Conservation (phyloP, 306 rosid genomes). For the Glycyrrhiza uralensis region DNA sequence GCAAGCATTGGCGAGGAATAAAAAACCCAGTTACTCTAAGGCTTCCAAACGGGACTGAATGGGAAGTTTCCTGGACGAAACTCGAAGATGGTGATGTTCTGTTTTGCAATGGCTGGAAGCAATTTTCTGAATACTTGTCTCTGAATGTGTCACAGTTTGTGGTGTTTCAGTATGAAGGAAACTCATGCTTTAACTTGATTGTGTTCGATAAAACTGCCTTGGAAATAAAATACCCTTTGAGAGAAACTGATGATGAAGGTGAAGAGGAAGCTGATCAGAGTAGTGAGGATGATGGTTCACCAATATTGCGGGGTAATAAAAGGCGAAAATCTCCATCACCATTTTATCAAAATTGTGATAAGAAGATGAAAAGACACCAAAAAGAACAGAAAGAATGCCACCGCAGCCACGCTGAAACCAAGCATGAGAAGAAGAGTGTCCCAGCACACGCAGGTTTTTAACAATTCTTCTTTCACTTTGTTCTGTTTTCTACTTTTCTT, state of each 20-base stretch:
- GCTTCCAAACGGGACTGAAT: slow-evolving; percentile 28
- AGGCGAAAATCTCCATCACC: background rate
- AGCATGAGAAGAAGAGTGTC: background rate
- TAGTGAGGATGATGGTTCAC: too few relatives aligned
- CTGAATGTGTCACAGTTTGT: slow-evolving; percentile 11
- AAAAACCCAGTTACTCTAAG: background rate
- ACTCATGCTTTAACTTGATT: background rate
- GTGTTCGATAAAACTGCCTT: background rate
- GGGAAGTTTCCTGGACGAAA: slow-evolving; percentile 12
- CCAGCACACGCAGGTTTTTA: too few relatives aligned
- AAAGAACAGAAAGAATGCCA: background rate
- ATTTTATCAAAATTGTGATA: background rate
- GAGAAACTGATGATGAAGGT: background rate
- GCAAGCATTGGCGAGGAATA: slow-evolving; percentile 12
- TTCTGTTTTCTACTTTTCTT: too few relatives aligned
- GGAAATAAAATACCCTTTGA: slow-evolving; percentile 13
- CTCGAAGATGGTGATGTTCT: slow-evolving; percentile 6
- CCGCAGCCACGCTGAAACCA: background rate
- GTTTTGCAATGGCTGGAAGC: slow-evolving; percentile 18
- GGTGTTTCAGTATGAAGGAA: slow-evolving; percentile 17
- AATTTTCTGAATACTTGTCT: background rate
- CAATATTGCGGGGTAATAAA: background rate
- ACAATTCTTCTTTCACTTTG: too few relatives aligned
- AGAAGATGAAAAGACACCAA: background rate
- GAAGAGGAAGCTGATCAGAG: too few relatives aligned